A percentile compares a stretch with the other conserved stretches of the same genome.
These are phyloP conservation scores for Picochlorum sp. DNA, from an alignment of 139 green algal genomes.

Conservation along the genomic window DNA sequence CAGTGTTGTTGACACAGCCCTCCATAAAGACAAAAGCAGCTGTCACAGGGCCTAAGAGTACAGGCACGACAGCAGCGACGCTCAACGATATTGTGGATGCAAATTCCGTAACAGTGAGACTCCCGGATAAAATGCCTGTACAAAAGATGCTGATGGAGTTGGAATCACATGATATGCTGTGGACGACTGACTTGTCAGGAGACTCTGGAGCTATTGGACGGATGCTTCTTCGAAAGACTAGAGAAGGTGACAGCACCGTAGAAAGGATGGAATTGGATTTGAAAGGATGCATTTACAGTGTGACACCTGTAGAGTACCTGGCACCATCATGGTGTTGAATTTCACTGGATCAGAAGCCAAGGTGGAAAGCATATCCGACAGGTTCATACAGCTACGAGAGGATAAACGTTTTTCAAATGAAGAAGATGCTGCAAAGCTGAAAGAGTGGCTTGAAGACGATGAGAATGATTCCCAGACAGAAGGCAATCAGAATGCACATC, in stretches of 20 bases:
- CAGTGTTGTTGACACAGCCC: neutral
- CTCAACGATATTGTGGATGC: neutral
- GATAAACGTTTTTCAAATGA: neutral
- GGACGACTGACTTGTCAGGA: conserved; percentile 26
- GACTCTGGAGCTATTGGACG: conserved; percentile 31
- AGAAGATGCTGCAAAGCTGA: neutral
- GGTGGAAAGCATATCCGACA: conserved; percentile 21
- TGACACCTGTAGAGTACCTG: conserved; percentile 17
- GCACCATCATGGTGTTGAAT: conserved; percentile 22
- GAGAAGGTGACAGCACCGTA: neutral
- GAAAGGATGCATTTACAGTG: conserved; percentile 25
- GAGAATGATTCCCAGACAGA: conserved; percentile 8
- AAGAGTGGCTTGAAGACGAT: conserved; percentile 11
- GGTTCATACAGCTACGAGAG: conserved; percentile 27
- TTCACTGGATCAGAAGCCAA: conserved; percentile 21
- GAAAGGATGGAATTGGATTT: neutral
- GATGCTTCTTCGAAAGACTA: conserved; percentile 10
- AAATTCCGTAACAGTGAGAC: neutral
- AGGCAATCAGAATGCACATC: neutral
- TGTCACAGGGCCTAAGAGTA: no score
- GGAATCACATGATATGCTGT: conserved; percentile 7
- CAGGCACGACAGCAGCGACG: neutral
- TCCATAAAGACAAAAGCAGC: neutral
- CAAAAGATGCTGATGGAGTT: conserved; percentile 19
- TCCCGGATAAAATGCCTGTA: conserved; percentile 5